phyloP scores from a whole-genome alignment of 495 filamentous ascomycete genomes.

The Penicillium pulvis region DNA sequence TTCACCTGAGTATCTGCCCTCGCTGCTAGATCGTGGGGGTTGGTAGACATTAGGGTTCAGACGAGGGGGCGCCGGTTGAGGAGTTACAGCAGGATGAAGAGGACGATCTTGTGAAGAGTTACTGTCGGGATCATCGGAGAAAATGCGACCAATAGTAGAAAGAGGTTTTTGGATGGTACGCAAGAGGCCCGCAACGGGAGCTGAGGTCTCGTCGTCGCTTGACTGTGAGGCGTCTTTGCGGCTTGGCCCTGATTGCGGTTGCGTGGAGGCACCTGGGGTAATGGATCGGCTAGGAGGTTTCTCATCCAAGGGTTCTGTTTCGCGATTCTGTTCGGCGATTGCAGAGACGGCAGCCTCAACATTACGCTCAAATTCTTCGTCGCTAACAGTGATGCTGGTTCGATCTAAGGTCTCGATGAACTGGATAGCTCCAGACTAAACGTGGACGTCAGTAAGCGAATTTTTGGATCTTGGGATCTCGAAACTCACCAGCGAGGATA shows the following conservation, averaged over 20 bases:
- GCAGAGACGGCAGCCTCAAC: slow-evolving; percentile 96
- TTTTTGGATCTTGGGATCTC: background rate
- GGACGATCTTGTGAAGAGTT: slow-evolving; percentile 37
- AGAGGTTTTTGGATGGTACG: slow-evolving; percentile 90
- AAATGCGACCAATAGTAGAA: slow-evolving; percentile 94
- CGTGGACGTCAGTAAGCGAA: slow-evolving; percentile 13
- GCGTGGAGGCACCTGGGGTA: slow-evolving; percentile 25
- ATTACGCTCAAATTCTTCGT: slow-evolving; percentile 92
- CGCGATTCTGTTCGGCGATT: slow-evolving; percentile 84
- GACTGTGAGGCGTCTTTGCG: slow-evolving; percentile 37
- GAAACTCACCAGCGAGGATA: slow-evolving; percentile 79
- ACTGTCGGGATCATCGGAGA: slow-evolving; percentile 73
- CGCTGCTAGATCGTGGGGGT: slow-evolving; percentile 48
- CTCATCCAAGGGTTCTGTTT: slow-evolving; percentile 59
- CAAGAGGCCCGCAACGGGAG: slow-evolving; percentile 82
- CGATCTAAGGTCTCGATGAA: slow-evolving; percentile 97
- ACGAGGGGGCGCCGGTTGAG: slow-evolving; percentile 60
- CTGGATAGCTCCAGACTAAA: slow-evolving; percentile 88
- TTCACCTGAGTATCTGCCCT: slow-evolving; percentile 51
- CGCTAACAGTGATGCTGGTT: slow-evolving; percentile 87
- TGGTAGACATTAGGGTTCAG: slow-evolving; percentile 59
- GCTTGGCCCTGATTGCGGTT: slow-evolving; percentile 49
- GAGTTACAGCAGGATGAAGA: slow-evolving; percentile 54
- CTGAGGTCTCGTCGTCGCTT: slow-evolving; percentile 64
- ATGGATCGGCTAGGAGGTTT: slow-evolving; percentile 35